A percentile compares a stretch with the other conserved stretches of the same genome.
Conservation (phyloP, 768 basidiomycete genomes). For the Podaxis sp. region DNA sequence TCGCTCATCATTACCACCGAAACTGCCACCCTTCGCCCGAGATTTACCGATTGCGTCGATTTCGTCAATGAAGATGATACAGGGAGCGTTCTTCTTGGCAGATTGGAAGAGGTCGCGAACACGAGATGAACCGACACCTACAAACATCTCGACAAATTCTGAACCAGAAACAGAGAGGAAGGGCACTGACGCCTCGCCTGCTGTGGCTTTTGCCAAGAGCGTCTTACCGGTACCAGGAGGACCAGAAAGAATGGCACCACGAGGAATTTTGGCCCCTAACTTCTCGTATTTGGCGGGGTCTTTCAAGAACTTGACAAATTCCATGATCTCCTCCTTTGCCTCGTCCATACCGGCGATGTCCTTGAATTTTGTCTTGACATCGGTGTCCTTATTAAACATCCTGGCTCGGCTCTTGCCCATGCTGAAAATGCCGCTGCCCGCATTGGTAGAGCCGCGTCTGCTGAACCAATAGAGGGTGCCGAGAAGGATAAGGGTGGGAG, state of each 20-base stretch:
- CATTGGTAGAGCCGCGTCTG: conserved; percentile 59
- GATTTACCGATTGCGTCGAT: conserved; percentile 99
- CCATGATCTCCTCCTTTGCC: conserved; percentile 99
- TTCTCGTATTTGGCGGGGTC: conserved; percentile 93
- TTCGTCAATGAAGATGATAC: conserved; percentile 99
- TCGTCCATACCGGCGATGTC: conserved; percentile 99
- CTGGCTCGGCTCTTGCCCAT: conserved; percentile 95
- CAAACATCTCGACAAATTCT: conserved; percentile 99
- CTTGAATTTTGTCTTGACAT: conserved; percentile 89
- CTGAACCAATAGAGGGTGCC: conserved; percentile 90
- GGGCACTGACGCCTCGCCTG: conserved; percentile 95
- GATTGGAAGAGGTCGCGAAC: conserved; percentile 97
- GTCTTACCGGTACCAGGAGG: conserved; percentile 99
- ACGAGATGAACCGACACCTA: conserved; percentile 96
- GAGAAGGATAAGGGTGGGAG: conserved; percentile 89
- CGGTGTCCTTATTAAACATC: conserved; percentile 95
- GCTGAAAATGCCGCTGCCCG: conserved; percentile 89
- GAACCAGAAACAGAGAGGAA: conserved; percentile 99
- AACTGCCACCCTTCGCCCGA: conserved; percentile 71
- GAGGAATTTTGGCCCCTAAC: conserved; percentile 96
- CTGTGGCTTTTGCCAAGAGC: conserved; percentile 95
- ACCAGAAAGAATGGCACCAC: conserved; percentile 91
- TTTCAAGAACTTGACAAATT: conserved; percentile 98
- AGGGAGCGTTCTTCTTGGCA: conserved; percentile 96
- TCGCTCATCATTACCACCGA: conserved; percentile 91